Percentiles rank a stretch among this genome's conserved stretches.
Conservation (phyloP, 2,329 filamentous ascomycete species). For the Neocatenulostroma microsporum region DNA sequence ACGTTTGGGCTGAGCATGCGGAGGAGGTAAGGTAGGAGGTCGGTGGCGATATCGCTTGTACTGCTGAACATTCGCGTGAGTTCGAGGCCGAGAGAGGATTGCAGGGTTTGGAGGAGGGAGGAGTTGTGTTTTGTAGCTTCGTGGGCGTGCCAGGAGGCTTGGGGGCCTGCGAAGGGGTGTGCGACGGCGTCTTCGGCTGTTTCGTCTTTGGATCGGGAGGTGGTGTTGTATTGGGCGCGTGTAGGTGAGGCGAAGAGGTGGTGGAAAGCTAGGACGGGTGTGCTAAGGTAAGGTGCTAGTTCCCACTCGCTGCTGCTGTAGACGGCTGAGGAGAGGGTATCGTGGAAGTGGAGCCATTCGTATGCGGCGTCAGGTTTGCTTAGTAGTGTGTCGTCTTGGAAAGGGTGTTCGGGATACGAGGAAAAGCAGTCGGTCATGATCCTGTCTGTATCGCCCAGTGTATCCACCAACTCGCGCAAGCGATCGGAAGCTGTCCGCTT, state of each 20-base stretch:
- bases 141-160: constrained; percentile 71
- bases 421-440: constrained; percentile 78
- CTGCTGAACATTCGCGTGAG: constrained; percentile 73
- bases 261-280: constrained; percentile 83
- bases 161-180: constrained; percentile 70
- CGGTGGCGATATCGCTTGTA: constrained; percentile 65
- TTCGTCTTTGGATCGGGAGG: constrained; percentile 38
- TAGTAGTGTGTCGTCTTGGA: constrained; percentile 85
- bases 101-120: constrained; percentile 64
- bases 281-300: constrained; percentile 74
- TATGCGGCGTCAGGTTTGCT: constrained; percentile 81
- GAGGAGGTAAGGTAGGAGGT: constrained; percentile 76
- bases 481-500: constrained; percentile 67
- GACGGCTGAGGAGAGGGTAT: constrained; percentile 68
- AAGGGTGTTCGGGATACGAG: constrained; percentile 77
- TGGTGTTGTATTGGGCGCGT: constrained; percentile 36
- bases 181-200: too few relatives aligned
- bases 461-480: constrained; percentile 67
- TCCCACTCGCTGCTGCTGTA: constrained; percentile 91
- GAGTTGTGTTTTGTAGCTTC: constrained; percentile 75
- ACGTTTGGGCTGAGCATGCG: constrained; percentile 82
- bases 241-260: constrained; percentile 74
- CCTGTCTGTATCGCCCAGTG: constrained; percentile 68
- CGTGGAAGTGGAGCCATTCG: constrained; percentile 94
- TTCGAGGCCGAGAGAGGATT: constrained; percentile 62